Evolutionary conservation across 176 grass and related monocot species (phyloP).

Genomic region (Oryza brachyantha): DNA sequence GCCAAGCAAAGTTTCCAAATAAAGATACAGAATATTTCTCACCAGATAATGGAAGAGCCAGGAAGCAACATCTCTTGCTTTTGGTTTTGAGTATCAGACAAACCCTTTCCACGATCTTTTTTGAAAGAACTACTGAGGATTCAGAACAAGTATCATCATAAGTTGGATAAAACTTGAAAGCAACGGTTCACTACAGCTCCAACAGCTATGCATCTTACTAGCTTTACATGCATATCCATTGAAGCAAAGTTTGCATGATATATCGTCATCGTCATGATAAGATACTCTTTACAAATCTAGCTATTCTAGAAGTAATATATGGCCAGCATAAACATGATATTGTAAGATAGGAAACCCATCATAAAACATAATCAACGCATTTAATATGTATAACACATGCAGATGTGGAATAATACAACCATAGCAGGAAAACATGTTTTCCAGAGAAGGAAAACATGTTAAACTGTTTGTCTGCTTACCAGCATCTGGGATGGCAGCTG

Average conservation of each 20-base stretch:
- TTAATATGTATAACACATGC: background rate
- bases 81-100: slow-evolving; percentile 23
- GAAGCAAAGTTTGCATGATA: background rate
- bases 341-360: background rate
- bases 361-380: slow-evolving; percentile 6
- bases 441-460: background rate
- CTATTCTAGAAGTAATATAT: too few species aligned
- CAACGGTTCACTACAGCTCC: background rate
- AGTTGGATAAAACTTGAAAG: background rate
- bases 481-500: slow-evolving; percentile 46
- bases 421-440: background rate
- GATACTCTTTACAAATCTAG: too few species aligned
- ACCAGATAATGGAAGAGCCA: slow-evolving; percentile 29
- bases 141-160: slow-evolving; percentile 16
- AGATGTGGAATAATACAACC: background rate
- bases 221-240: background rate
- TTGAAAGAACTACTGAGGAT: slow-evolving; percentile 14
- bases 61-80: slow-evolving; percentile 7
- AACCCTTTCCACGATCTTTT: slow-evolving; percentile 27
- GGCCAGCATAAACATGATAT: too few species aligned
- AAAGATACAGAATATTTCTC: slow-evolving; percentile 9
- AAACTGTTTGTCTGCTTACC: slow-evolving; percentile 43
- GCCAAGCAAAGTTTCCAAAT: background rate
- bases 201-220: slow-evolving; percentile 11
- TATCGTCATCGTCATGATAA: too few species aligned